Evolutionary conservation across 805 yeast species (phyloP).

Genomic region (Wickerhamiella galacta): DNA sequence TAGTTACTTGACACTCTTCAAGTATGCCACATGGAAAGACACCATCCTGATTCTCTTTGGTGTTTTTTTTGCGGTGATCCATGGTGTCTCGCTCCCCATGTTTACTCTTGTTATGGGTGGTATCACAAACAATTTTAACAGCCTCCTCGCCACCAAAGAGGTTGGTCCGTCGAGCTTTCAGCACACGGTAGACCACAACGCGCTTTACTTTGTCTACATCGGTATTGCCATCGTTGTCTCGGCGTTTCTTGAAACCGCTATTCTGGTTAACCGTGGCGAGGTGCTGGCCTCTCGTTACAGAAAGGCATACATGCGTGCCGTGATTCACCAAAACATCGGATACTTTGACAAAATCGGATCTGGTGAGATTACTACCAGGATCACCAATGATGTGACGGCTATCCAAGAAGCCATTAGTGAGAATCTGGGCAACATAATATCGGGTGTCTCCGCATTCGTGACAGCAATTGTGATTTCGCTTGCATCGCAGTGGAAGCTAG

Average conservation of each 20-base stretch:
- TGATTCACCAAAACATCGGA: conserved; percentile 26
- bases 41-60: no score
- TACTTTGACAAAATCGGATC: conserved; percentile 27
- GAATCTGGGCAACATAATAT: conserved; percentile 25
- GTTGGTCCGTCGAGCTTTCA: no score
- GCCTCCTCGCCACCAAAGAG: conserved; percentile 11
- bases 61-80: conserved; percentile 20
- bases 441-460: conserved; percentile 25
- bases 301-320: conserved; percentile 22
- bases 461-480: conserved; percentile 24
- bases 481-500: conserved; percentile 20
- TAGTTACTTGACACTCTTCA: no score
- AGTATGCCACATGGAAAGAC: no score
- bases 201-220: conserved; percentile 23
- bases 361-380: conserved; percentile 29
- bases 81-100: conserved; percentile 28
- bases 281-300: conserved; percentile 26
- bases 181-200: conserved; percentile 20
- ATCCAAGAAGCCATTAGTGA: conserved; percentile 29
- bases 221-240: conserved; percentile 24
- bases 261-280: conserved; percentile 27
- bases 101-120: conserved; percentile 27
- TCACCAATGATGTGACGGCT: conserved; percentile 26
- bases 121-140: conserved; percentile 21
- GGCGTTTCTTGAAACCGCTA: conserved; percentile 21